phyloP scores from a whole-genome alignment of 441 rosid species.

The Populus hybrid region DNA sequence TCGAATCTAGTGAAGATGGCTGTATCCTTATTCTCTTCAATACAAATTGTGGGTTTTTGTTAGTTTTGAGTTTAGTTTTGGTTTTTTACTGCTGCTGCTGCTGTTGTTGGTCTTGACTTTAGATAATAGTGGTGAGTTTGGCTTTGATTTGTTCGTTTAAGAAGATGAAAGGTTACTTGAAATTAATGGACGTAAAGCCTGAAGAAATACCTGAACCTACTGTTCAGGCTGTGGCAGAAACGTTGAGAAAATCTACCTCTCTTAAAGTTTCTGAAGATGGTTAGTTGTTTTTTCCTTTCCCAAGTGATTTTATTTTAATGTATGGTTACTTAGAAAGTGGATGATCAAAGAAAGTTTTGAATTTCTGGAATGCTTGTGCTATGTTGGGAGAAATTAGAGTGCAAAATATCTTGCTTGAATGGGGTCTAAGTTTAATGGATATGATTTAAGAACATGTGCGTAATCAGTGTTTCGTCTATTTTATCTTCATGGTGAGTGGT shows the following conservation, averaged over 20 bases:
- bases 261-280: conserved; percentile 90
- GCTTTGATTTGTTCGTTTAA: no score
- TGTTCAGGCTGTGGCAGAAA: conserved; percentile 71
- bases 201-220: conserved; percentile 74
- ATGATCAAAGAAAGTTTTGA: background rate
- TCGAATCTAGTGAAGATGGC: no score
- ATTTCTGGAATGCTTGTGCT: background rate
- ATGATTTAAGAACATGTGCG: background rate
- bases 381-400: background rate
- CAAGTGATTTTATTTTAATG: background rate
- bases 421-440: background rate
- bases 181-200: conserved; percentile 57
- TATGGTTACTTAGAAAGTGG: background rate
- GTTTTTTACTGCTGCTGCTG: no score
- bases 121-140: no score
- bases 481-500: background rate
- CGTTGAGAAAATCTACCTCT: conserved; percentile 62
- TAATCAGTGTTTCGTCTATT: background rate
- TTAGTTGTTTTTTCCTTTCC: conserved; percentile 23
- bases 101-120: no score
- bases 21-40: no score
- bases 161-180: conserved; percentile 79
- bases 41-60: no score
- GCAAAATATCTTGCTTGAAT: background rate
- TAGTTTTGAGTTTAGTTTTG: no score